Evolutionary conservation across 768 basidiomycete genomes (phyloP), one percentile per base, ranked within the genome.

Genomic region (Boletus subcaerulescens): DNA sequence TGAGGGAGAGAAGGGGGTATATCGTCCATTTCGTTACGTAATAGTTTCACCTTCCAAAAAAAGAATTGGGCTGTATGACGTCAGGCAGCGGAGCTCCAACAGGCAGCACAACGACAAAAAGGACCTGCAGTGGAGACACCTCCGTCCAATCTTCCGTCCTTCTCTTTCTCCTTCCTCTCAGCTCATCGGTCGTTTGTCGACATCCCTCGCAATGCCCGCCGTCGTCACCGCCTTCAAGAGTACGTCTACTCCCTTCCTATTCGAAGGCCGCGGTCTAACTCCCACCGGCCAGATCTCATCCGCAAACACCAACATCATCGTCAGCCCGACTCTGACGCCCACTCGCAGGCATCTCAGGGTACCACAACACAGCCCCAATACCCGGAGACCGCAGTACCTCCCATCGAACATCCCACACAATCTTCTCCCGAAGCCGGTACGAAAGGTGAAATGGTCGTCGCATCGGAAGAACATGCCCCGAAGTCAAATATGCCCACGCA

Each of bases 181-280:
- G 11, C 14, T 18, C 38, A 7, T 18, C 38, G 12, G 9, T 4
- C 55, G 31, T 38, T n/a, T 55, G 36, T 53, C 55, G 42, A 58
- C 59, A 36, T n/a, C 47, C 36, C 22, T 12, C 26, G 60, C 58
- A 47, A 88, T 88, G 87, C 85, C 86, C 57, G 79, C 79, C 54
- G 87, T 92, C 49, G 87, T 94, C 64, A 85, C 93, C 72, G 87
- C 88, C 20, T 90, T 94, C 77, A 94, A 93, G 79, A 93, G 91
- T 92, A 69, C 39, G 78, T 73, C 31, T 39, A 12, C 41, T 22
- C 33, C 15, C 12, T 40, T 38, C 48, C 50, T 40, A 29, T 60
- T 48, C 8, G 40, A 56, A 18, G 26, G 24, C 52, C 53, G 49
- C 43, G 41, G 42, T 53, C 50, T 54, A 56, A 66, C 59, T 58